Evolutionary conservation across 371 early-diverging fungal species (phyloP), one percentile per base, ranked within the genome.

Genomic region (Zopfochytrium polystomum): DNA sequence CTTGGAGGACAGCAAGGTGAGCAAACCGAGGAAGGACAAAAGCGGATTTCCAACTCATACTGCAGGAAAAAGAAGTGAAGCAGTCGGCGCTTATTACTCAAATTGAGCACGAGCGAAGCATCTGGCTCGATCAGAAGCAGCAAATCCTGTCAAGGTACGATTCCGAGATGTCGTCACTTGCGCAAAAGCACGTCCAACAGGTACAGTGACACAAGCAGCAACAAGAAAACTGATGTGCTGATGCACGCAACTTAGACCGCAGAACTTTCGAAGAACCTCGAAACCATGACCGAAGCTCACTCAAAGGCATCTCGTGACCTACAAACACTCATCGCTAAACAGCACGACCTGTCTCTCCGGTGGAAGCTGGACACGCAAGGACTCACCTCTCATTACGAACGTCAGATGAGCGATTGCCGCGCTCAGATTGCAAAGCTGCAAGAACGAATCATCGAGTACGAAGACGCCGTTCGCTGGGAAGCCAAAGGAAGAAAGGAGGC

Each of bases 1-100:
- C 43, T 54, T 74, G 27, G 74, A 78, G 58, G 76, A 78, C 27
- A 59, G 68, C 29, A 78, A 75, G 58, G 75, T 66, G 23, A 1
- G 49, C 45, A 26, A 2, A 9, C n/a, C n/a, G n/a, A n/a, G n/a
- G n/a, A n/a, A n/a, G n/a, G n/a, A n/a, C n/a, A n/a, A n/a, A n/a
- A n/a, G n/a, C n/a, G n/a, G n/a, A n/a, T n/a, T n/a, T n/a, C n/a
- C n/a, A n/a, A n/a, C n/a, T n/a, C n/a, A n/a, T n/a, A n/a, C n/a
- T 26, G 20, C 47, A 74, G 69, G 66, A 74, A 44, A 63, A 65
- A n/a, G 58, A 56, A 15, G 56, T 74, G 25, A 63, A 59, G 35
- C 26, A 62, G 26, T 50, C 64, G 33, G 48, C 48, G 23, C 44
- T 63, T 43, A 35, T 68, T 2, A 45, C 66, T 3, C 58, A 66